A percentile compares a stretch with the other conserved stretches of the same genome.
Evolutionary conservation across 106 monocot genomes (phyloP).

Genomic region (Posidonia australis): DNA sequence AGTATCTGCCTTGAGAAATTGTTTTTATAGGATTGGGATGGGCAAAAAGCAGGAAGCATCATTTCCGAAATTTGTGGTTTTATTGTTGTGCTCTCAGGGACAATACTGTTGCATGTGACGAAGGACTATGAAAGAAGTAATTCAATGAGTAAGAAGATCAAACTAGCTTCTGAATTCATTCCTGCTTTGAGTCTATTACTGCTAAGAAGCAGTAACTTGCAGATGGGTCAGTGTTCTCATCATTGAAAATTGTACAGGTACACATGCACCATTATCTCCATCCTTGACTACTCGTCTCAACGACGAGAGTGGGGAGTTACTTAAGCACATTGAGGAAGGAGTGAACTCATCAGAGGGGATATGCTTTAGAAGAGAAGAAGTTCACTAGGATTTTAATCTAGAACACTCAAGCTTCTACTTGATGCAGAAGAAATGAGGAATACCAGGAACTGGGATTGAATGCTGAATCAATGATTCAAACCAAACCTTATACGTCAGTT

Average conservation of each 20-base stretch:
- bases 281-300: conserved; percentile 48
- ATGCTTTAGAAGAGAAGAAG: conserved; percentile 41
- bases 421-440: neutral
- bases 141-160: conserved; percentile 35
- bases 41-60: conserved; percentile 56
- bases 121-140: conserved; percentile 59
- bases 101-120: conserved; percentile 62
- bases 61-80: conserved; percentile 92
- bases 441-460: neutral
- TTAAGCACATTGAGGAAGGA: conserved; percentile 52
- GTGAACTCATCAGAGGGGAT: conserved; percentile 39
- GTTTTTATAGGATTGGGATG: conserved; percentile 76
- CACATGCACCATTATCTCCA: conserved; percentile 55
- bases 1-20: neutral
- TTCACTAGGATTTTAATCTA: conserved; percentile 6
- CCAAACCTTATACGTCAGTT: no score
- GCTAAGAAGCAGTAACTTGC: neutral
- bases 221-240: neutral
- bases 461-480: no score
- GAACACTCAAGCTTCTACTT: neutral
- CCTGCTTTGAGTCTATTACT: neutral
- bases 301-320: conserved; percentile 37
- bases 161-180: neutral
- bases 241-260: conserved; percentile 27
- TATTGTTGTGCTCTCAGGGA: conserved; percentile 80